Evolutionary conservation across 1,284 basidiomycete genomes (phyloP).

Genomic region (Trametes sp.): DNA sequence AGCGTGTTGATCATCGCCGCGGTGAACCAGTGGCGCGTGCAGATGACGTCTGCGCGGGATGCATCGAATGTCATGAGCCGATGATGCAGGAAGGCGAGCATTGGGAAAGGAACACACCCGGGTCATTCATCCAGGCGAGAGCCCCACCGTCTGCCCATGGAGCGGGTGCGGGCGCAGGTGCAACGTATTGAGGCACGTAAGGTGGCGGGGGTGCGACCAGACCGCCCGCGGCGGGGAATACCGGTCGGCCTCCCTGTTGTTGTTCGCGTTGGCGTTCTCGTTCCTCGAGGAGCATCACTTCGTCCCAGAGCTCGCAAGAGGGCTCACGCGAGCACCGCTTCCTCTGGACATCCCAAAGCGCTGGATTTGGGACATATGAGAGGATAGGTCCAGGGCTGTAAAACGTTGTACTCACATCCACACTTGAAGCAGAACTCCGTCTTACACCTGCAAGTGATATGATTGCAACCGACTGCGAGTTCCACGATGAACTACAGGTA

Average conservation of each 20-base stretch:
- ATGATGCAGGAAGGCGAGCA: not conserved
- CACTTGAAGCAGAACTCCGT: slow-evolving; percentile 48
- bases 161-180: not conserved
- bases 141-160: not conserved
- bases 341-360: slow-evolving; percentile 38
- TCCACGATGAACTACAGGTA: slow-evolving; percentile 40
- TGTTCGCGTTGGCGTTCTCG: slow-evolving; percentile 42
- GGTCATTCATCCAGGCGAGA: slow-evolving; percentile 46
- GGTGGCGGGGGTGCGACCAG: slow-evolving; percentile 21
- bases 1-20: slow-evolving; percentile 45
- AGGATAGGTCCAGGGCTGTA: not conserved
- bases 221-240: too few species aligned
- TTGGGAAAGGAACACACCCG: slow-evolving; percentile 39
- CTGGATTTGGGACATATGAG: slow-evolving; percentile 21
- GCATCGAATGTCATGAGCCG: not conserved
- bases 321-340: slow-evolving; percentile 45
- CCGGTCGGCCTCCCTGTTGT: not conserved
- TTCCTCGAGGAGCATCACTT: slow-evolving; percentile 48
- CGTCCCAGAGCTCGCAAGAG: slow-evolving; percentile 50
- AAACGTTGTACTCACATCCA: slow-evolving; percentile 40
- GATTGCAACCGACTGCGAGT: slow-evolving; percentile 45
- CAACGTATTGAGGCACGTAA: slow-evolving; percentile 1
- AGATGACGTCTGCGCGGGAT: slow-evolving; percentile 37
- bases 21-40: slow-evolving; percentile 46
- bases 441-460: slow-evolving; percentile 46